Conservation (phyloP, 768 basidiomycete species). For the Lyophyllum decastes region DNA sequence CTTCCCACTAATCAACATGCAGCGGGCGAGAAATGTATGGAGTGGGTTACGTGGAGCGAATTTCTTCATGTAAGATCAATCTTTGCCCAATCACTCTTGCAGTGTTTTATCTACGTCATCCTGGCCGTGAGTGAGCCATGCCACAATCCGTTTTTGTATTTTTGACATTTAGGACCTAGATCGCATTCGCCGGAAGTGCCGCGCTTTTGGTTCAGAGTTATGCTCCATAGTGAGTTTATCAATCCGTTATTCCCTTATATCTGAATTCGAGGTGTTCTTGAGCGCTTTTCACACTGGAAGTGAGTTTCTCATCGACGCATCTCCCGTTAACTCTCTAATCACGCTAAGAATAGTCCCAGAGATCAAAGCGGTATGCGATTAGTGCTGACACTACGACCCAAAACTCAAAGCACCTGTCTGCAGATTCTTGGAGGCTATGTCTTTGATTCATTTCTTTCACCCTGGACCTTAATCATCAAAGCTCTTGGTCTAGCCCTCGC, state of each 20-base stretch:
- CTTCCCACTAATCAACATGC: conserved; percentile 8
- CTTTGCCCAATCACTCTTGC: conserved; percentile 62
- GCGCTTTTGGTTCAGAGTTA: conserved; percentile 64
- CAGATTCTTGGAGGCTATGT: conserved; percentile 85
- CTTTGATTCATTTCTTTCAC: conserved; percentile 82
- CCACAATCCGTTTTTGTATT: not conserved
- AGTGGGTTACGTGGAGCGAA: conserved; percentile 73
- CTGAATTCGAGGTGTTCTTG: conserved; percentile 6
- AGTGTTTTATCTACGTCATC: conserved; percentile 63
- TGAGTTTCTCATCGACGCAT: conserved; percentile 35
- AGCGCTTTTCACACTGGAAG: conserved; percentile 83
- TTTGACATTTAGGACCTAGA: conserved; percentile 34
- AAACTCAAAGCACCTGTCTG: not conserved
- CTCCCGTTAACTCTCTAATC: not conserved
- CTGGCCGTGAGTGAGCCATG: conserved; percentile 51
- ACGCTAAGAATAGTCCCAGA: conserved; percentile 56
- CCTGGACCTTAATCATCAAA: conserved; percentile 87
- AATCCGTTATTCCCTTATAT: not conserved
- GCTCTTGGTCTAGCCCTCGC: conserved; percentile 79
- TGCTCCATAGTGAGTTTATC: conserved; percentile 62
- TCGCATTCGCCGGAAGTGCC: conserved; percentile 62
- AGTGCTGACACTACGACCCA: not conserved
- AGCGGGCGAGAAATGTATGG: conserved; percentile 69
- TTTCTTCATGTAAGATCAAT: conserved; percentile 54
- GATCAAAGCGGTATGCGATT: conserved; percentile 65